Base-by-base conservation (phyloP, 116 monocot genomes). In the Dioscorea cayenensis region DNA sequence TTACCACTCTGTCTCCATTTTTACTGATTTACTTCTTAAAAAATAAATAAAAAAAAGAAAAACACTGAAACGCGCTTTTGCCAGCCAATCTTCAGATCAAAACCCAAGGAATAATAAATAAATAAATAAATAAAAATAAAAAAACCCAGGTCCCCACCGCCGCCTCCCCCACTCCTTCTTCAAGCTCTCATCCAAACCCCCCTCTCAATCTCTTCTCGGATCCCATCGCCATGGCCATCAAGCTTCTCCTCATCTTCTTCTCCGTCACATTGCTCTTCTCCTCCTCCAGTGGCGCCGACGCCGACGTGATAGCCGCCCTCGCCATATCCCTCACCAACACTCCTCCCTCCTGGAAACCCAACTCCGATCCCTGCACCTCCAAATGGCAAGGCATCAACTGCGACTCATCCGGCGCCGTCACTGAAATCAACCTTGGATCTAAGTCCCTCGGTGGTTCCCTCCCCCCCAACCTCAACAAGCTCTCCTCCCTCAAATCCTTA, bases 321-420 rank as follows among this genome's bases (percentile, higher is more conserved):
- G 71, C 71, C 2, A 18, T 25, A 13, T 13, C 66, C 65, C 36
- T 77, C 22, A 7, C 14, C 10, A 51, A 32, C 64, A 9, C 13
- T 9, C 65, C 36, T 5, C 1, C 64, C 3, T 64, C 32, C 58
- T 66, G 77, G 66, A 28, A 14, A 3, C 16, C 29, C 28, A 49
- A 50, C 58, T 19, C 71, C 58, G 77, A 77, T 28, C 77, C 77
- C 43, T 77, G 77, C 70, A 14, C 6, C 36, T 17, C 22, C 14
- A 51, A 22, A 14, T 69, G 69, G 71, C 50, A 22, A 16, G 48
- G 32, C 49, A 43, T 77, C 66, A 22, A 0, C 58, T 70, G 69
- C 71, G 62, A 62, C 27, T 22, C 64, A 27, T 28, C 35, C 37
- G 64, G 50, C 59, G 51, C 52, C 52, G 38, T 77, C 71, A 66